Percentiles rank a stretch among this genome's conserved stretches.
phyloP scores from a whole-genome alignment of 441 rosid species.

The Pelargonium myrrhifolium region DNA sequence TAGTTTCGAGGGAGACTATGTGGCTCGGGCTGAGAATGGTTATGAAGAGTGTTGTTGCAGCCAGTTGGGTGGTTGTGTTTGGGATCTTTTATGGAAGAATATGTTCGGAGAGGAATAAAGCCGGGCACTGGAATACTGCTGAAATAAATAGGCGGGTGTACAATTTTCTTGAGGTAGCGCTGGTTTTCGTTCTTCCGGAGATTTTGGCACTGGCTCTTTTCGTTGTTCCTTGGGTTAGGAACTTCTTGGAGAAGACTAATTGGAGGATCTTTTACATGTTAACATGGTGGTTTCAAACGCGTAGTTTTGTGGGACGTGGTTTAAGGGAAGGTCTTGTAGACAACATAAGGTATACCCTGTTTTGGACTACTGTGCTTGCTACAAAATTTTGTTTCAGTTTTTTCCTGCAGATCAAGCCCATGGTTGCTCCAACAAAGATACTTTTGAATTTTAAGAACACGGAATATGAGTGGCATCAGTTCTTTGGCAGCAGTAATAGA shows the following conservation, averaged over 20 bases:
- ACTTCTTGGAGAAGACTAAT: slow-evolving; percentile 65
- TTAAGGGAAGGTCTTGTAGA: slow-evolving; percentile 80
- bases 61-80: slow-evolving; percentile 56
- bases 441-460: slow-evolving; percentile 39
- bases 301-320: slow-evolving; percentile 81
- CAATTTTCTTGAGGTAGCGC: slow-evolving; percentile 51
- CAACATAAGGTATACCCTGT: slow-evolving; percentile 58
- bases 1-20: slow-evolving; percentile 67
- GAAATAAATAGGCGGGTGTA: slow-evolving; percentile 33
- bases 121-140: slow-evolving; percentile 36
- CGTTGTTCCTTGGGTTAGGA: slow-evolving; percentile 74
- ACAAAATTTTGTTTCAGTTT: slow-evolving; percentile 77
- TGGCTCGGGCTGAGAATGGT: slow-evolving; percentile 64
- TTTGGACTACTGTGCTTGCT: slow-evolving; percentile 64
- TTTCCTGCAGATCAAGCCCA: slow-evolving; percentile 75
- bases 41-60: slow-evolving; percentile 52
- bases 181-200: slow-evolving; percentile 60
- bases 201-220: slow-evolving; percentile 54
- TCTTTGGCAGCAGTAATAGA: slow-evolving; percentile 48
- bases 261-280: slow-evolving; percentile 63
- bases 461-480: slow-evolving; percentile 54
- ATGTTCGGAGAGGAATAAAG: slow-evolving; percentile 54
- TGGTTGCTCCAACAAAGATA: slow-evolving; percentile 54
- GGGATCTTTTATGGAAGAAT: slow-evolving; percentile 53
- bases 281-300: slow-evolving; percentile 94